phyloP scores from a whole-genome alignment of 768 basidiomycete genomes.

The Leccinum disarticulatum region DNA sequence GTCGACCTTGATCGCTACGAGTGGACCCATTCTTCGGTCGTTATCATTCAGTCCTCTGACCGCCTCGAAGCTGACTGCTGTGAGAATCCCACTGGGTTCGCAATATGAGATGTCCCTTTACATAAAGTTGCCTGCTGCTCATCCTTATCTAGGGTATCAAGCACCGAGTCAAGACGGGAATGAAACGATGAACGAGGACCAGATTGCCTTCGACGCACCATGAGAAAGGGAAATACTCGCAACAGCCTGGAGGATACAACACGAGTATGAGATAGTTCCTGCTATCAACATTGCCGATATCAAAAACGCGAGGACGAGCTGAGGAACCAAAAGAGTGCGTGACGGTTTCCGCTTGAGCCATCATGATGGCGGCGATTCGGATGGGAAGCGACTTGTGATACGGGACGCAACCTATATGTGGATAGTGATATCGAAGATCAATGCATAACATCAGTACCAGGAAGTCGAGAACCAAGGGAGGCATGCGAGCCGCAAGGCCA shows the following conservation, averaged over 20 bases:
- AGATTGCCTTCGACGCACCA: conserved; percentile 17
- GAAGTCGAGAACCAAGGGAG: conserved; percentile 3
- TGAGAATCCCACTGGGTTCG: conserved; percentile 14
- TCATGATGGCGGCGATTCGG: background rate
- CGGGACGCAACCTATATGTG: conserved; percentile 6
- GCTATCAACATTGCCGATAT: conserved; percentile 38
- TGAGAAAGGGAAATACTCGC: background rate
- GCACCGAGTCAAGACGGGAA: background rate
- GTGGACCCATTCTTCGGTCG: background rate
- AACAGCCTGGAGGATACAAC: too few relatives aligned
- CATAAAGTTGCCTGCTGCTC: conserved; percentile 15
- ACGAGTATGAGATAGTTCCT: conserved; percentile 32
- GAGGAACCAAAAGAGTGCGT: conserved; percentile 29
- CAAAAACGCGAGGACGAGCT: conserved; percentile 37
- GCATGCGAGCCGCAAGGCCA: background rate
- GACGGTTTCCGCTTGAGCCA: conserved; percentile 30
- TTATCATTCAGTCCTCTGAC: background rate
- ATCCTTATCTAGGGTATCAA: conserved; percentile 40
- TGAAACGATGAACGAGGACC: too few relatives aligned
- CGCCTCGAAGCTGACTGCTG: conserved; percentile 33
- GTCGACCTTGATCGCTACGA: too few relatives aligned
- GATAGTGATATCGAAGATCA: background rate
- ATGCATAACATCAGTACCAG: background rate
- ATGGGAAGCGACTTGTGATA: background rate
- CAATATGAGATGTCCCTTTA: too few relatives aligned